Evolutionary conservation across 176 grass and related monocot genomes (phyloP), one percentile per base, ranked within the genome.

Genomic region (Rhynchospora breviuscula): DNA sequence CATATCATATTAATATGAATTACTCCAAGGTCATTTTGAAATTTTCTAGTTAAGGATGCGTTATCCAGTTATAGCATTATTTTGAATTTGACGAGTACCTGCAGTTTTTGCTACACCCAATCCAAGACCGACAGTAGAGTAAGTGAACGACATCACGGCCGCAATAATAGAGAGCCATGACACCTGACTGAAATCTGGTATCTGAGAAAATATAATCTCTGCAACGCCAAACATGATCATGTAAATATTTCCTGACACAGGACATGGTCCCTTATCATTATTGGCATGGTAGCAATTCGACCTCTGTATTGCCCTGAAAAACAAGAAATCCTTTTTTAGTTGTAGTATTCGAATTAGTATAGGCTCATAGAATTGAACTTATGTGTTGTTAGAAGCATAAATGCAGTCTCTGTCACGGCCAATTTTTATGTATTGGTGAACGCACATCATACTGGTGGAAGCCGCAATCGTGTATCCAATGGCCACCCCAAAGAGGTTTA

Each of bases 141-240:
- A 90, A 14, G 86, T 90, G 79, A 90, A 93, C 43, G 88, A 93
- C 91, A 93, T 93, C 54, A 88, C 6, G 1, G 91, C 91, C 0
- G 88, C 91, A 8, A 93, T 72, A 71, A 92, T 89, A 51, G 90
- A 92, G 35, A 92, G 87, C 90, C 90, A 92, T 67, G 84, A 92
- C 1, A 92, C 65, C 56, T 89, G 88, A 67, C 89, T 83, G 58
- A 92, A 92, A 62, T 92, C 86, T 3, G 91, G 91, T 43, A 92
- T 92, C 79, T 90, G 88, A 46, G 88, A 92, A 70, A 90, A 88
- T 23, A 92, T 10, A 1, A 92, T 80, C 88, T 92, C 72, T 8
- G 21, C 69, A 13, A 78, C 43, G 2, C 91, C 91, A 75, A 92
- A 92, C 48, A 86, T 63, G 63, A 92, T 88, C 91, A 92, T 90